Percentiles rank a stretch among this genome's conserved stretches.
Evolutionary conservation across 495 filamentous ascomycete genomes (phyloP).

Genomic region (Penicillium ucsense): DNA sequence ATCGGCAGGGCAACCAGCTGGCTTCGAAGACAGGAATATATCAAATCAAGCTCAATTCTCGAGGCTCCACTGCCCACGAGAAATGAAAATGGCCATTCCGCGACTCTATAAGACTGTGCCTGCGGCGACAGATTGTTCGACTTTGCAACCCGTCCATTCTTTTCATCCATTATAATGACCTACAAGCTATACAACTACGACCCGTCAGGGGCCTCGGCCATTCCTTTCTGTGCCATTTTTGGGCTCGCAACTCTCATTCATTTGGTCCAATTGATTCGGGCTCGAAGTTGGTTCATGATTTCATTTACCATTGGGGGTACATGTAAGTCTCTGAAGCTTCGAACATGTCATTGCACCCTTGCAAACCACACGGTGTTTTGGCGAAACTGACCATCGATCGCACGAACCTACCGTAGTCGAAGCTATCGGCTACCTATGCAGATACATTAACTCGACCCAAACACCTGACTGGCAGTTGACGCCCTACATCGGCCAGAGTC

Average conservation of each 20-base stretch:
- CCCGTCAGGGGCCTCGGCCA: slow-evolving; percentile 5
- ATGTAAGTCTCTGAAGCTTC: slow-evolving; percentile 24
- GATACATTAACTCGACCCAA: slow-evolving; percentile 15
- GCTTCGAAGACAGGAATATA: too few species aligned
- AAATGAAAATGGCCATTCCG: too few species aligned
- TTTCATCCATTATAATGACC: neutral
- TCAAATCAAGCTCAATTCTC: too few species aligned
- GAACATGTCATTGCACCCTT: neutral
- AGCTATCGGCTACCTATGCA: slow-evolving; percentile 17
- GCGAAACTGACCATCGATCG: too few species aligned
- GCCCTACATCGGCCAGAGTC: slow-evolving; percentile 32
- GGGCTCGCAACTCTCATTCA: slow-evolving; percentile 22
- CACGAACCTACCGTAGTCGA: slow-evolving; percentile 8
- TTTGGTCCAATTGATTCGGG: slow-evolving; percentile 21
- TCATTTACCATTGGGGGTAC: slow-evolving; percentile 40
- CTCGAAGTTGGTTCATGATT: slow-evolving; percentile 36
- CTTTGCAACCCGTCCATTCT: neutral
- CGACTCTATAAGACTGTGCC: too few species aligned
- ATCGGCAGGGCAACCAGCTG: too few species aligned
- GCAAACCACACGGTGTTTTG: too few species aligned
- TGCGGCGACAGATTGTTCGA: neutral
- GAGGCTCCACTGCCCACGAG: neutral
- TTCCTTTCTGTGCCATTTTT: slow-evolving; percentile 5
- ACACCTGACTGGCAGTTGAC: slow-evolving; percentile 5
- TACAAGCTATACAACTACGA: slow-evolving; percentile 11